Percentiles rank a stretch among this genome's conserved stretches.
Evolutionary conservation across 306 rosid genomes (phyloP).

Genomic region (Arachis stenosperma): DNA sequence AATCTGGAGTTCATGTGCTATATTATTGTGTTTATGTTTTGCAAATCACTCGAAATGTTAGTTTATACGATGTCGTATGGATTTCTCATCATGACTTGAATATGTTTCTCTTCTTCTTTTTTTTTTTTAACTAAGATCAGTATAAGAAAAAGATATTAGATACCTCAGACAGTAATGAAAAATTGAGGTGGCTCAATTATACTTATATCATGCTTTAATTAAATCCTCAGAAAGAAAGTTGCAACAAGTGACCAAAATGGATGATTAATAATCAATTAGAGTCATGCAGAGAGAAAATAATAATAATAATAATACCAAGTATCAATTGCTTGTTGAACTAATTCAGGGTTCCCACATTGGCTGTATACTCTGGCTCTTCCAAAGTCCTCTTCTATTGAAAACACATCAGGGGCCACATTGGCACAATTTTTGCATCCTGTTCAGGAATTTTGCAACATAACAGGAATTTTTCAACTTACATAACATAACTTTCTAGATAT

Average conservation of each 20-base stretch:
- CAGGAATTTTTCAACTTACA: constrained; percentile 19
- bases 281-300: background rate
- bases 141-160: background rate
- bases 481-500: constrained; percentile 2
- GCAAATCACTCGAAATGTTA: background rate
- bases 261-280: background rate
- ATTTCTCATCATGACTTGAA: background rate
- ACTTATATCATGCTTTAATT: background rate
- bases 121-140: background rate
- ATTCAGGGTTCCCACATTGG: constrained; percentile 63
- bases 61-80: background rate
- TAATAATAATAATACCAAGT: constrained; percentile 58
- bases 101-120: background rate
- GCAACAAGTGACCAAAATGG: constrained; percentile 2
- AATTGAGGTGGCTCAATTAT: background rate
- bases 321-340: constrained; percentile 82
- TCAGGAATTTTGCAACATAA: constrained; percentile 16
- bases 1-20: too few species aligned
- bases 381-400: constrained; percentile 84
- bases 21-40: too few species aligned
- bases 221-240: background rate
- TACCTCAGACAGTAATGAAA: background rate
- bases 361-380: constrained; percentile 87
- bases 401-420: constrained; percentile 73
- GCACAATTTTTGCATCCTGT: constrained; percentile 97